These are phyloP conservation scores for Moricandia moricandioides DNA, from an alignment of 345 rosid genomes.

Conservation along the genomic window DNA sequence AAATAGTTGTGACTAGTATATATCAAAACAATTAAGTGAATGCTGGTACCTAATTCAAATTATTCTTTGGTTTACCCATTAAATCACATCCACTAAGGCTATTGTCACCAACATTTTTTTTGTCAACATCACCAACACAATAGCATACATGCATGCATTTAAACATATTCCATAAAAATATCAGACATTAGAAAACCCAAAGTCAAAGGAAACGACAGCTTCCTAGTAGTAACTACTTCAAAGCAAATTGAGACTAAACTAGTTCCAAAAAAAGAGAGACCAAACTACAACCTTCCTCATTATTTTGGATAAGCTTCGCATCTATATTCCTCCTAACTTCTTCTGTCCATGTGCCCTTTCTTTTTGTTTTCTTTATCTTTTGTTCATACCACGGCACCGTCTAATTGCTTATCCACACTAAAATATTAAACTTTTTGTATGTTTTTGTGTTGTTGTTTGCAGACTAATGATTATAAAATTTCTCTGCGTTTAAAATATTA, in stretches of 20 bases:
- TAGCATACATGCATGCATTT: conserved; percentile 1
- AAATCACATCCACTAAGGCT: too few relatives aligned
- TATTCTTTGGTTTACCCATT: neutral
- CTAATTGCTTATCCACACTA: conserved; percentile 26
- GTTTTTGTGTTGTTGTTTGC: neutral
- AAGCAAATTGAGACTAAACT: conserved; percentile 27
- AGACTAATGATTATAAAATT: neutral
- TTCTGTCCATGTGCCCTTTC: conserved; percentile 19
- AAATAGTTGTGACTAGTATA: neutral
- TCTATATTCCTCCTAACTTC: conserved; percentile 30
- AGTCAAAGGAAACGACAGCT: conserved; percentile 29
- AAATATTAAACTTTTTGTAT: neutral
- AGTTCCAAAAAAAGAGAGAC: too few relatives aligned
- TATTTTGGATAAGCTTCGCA: conserved; percentile 34
- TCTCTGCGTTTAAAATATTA: neutral
- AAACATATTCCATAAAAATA: neutral
- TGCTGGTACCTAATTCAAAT: neutral
- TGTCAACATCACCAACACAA: neutral
- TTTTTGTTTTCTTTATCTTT: neutral
- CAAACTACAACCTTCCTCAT: conserved; percentile 18
- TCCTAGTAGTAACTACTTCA: neutral
- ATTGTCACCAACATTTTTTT: too few relatives aligned
- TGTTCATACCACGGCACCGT: conserved; percentile 27
- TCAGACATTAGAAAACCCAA: conserved; percentile 1
- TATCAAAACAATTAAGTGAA: neutral